Evolutionary conservation across 768 basidiomycete species (phyloP), one percentile per base, ranked within the genome.

Genomic region (Artomyces pyxidatus): DNA sequence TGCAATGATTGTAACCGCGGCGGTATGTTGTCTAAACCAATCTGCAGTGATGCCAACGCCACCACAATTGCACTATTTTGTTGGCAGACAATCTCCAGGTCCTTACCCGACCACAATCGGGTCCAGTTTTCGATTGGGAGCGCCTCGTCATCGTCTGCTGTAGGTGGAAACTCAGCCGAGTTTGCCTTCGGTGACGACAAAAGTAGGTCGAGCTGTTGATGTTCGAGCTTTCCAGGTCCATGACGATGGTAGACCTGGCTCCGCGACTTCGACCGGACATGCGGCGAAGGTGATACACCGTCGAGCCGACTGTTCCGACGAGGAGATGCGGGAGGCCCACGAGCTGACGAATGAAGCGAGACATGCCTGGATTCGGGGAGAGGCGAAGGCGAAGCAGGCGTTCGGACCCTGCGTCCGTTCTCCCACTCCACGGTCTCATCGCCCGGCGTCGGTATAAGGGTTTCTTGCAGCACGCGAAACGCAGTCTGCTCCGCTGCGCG

Each of bases 1-100:
- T 6, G 39, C 11, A 25, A 41, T 21, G 39, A 21, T 12, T 14
- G 14, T 21, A 11, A 21, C 39, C 4, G 14, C 22, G n/a, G 39
- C 39, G 6, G 39, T 21, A 17, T 38, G 25, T 28, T 26, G 6
- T 71, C 75, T 39, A 73, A 67, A 32, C 72, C 73, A 11, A 76
- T 73, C 59, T 80, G 77, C 40, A 88, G 63, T 53, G 76, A 73
- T 44, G 81, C 77, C 40, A 95, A 72, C 47, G 93, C 78, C 28
- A 80, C 69, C 3, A 88, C 77, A 30, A 97, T 80, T 12, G 87
- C 74, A 61, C 91, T 92, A 59, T 96, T 98, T 65, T 96, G 93
- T 56, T 82, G 80, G 62, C 91, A 94, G 27, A 88, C 78, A 58
- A 85, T 65, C 60, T 88, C 83, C 52, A 98, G 66, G 59, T 95